Base-by-base conservation (phyloP, 1,284 basidiomycete genomes). In the Meira nashicola region DNA sequence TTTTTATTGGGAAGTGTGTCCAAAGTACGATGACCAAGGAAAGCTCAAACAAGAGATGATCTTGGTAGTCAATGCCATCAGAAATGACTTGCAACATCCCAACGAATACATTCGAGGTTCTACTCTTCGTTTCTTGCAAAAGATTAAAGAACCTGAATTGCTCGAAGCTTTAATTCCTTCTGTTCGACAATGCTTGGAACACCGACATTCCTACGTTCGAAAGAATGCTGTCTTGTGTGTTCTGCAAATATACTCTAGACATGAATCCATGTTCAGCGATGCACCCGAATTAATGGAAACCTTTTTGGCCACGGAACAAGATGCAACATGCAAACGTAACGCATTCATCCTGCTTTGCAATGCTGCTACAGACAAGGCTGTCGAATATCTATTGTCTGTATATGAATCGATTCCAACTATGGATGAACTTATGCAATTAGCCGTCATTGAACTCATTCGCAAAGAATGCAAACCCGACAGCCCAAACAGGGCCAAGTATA, bases 1-100 rank as follows among this genome's bases (percentile, higher is more conserved):
- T 81, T 97, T 97, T 80, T 98, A 98, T 81, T 98, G 93, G 94
- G 95, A 98, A 82, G 90, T 98, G 37, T 97, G 93, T 81, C 94
- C 95, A 25, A 97, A 98, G 80, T 89, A 95, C 69, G 95, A 98
- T 73, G 93, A 97, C 67, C 87, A 86, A 66, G 95, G 95, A 58
- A 97, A 97, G 82, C 82, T 98, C 73, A 97, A 96, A 84, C 95
- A 98, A 81, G 95, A 98, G 82, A 98, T 98, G 95, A 98, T 98
- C 75, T 85, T 99, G 50, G 94, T 98, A 49, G 53, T 55, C 74
- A 97, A 97, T 76, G 93, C 93, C 52, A 92, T 97, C 78, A 89
- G 93, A 65, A 97, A 97, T 80, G 94, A 98, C 82, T 84, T 97
- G 58, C 94, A 98, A 89, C 95, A 98, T 78, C 93, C 95, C 6